Percentiles rank a stretch among this genome's conserved stretches.
Evolutionary conservation across 176 grass and related monocot genomes (phyloP).

Genomic region (Triticum dicoccoides): DNA sequence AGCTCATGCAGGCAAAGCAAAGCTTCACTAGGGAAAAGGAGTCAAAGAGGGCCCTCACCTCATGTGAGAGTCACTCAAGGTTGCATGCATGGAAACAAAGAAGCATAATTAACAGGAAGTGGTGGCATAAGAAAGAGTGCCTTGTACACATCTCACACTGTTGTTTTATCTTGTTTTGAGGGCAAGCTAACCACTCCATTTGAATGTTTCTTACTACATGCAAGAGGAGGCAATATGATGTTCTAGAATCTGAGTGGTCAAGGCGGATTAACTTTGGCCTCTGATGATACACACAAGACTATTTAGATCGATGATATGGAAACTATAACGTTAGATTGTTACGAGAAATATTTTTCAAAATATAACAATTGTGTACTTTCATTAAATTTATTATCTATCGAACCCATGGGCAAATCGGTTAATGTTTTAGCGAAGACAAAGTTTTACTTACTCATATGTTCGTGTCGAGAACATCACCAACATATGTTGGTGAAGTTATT

Average conservation of each 20-base stretch:
- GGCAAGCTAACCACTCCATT: slow-evolving; percentile 61
- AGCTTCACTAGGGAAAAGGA: slow-evolving; percentile 44
- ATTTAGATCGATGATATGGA: background rate
- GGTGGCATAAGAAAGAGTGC: slow-evolving; percentile 58
- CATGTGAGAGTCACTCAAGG: slow-evolving; percentile 74
- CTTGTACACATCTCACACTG: slow-evolving; percentile 39
- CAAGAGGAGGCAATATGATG: background rate
- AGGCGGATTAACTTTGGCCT: background rate
- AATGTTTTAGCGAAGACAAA: background rate
- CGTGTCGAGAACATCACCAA: background rate
- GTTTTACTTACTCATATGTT: no score
- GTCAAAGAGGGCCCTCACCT: slow-evolving; percentile 74
- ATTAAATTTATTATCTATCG: background rate
- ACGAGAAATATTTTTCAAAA: background rate
- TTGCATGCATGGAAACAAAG: slow-evolving; percentile 35
- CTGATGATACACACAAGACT: background rate
- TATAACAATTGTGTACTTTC: background rate
- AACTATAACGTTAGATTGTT: background rate
- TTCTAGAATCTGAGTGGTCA: background rate
- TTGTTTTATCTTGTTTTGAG: slow-evolving; percentile 32
- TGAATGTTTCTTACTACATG: slow-evolving; percentile 27
- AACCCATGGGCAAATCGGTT: background rate
- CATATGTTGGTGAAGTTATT: no score
- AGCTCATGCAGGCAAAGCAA: slow-evolving; percentile 39
- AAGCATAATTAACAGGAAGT: slow-evolving; percentile 27